phyloP scores from a whole-genome alignment of 192 early-diverging fungal species.

The Entophlyctis luteolus region DNA sequence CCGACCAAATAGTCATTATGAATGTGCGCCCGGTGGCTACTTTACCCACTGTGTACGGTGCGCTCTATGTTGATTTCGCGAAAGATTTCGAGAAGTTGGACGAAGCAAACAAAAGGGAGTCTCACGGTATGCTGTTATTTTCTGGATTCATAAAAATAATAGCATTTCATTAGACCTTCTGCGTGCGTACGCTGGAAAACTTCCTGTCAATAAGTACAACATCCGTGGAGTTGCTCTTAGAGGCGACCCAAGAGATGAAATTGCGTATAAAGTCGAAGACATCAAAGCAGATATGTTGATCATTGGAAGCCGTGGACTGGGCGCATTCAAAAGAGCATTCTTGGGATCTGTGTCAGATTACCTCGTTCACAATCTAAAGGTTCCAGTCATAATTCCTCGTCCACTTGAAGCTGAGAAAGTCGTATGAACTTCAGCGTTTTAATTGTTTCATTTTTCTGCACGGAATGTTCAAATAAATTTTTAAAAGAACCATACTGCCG shows the following conservation, averaged over 20 bases:
- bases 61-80: constrained; percentile 7
- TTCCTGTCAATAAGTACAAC: constrained; percentile 21
- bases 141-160: background rate
- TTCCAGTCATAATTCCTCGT: background rate
- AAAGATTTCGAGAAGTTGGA: constrained; percentile 12
- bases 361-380: constrained; percentile 17
- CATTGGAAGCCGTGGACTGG: constrained; percentile 56
- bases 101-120: constrained; percentile 1
- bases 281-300: constrained; percentile 53
- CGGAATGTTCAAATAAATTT: too few species aligned
- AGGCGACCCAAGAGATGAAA: constrained; percentile 60
- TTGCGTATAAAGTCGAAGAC: constrained; percentile 56
- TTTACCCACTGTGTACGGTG: background rate
- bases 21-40: constrained; percentile 11
- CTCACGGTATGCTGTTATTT: background rate
- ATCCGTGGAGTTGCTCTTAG: constrained; percentile 20
- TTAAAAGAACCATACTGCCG: too few species aligned
- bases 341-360: constrained; percentile 30
- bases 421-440: too few species aligned
- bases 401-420: background rate
- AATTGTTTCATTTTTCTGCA: too few species aligned
- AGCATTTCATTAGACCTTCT: background rate
- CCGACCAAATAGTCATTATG: constrained; percentile 36
- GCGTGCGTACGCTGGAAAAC: background rate
- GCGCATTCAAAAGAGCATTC: constrained; percentile 49